Base-by-base conservation (phyloP, 1,284 basidiomycete species). In the Athelia psychrophila region DNA sequence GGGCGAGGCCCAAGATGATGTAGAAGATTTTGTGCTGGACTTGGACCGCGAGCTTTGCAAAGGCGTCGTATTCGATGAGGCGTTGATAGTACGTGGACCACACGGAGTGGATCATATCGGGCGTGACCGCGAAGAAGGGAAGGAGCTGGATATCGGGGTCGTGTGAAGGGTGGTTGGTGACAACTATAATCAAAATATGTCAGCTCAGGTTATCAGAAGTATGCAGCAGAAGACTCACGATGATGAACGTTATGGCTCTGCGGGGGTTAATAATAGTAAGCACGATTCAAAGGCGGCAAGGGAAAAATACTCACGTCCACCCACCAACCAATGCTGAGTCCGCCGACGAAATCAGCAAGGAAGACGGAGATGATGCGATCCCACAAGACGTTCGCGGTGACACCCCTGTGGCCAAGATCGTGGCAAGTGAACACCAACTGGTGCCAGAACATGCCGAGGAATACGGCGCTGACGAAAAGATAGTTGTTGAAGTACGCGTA, bases 161-260 rank as follows among this genome's bases (percentile, higher is more conserved):
- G 70, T 99, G 97, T 54, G 96, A 91, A 3, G 95, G 95, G 63
- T 98, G 95, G 64, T 99, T 99, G 30, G 96, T 93, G 52, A 98
- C 93, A 49, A 98, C 92, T 94, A 57, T 15, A 27, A 51, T 13
- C 5, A 30, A 51, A 33, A 50, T 40, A 23, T 56, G 59, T 50
- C 33, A 58, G 48, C 51, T 8, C 53, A 53, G 36, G 48, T 45
- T 38, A 27, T 53, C 18, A 13, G 27, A 2, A 23, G 16, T 35
- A 58, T 50, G 20, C 23, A 27, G 51, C 48, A 45, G 51, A 5
- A 30, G 50, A 76, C 83, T 75, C 66, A 87, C 84, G 79, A 73
- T 99, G 96, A 74, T 99, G 96, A 48, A 97, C 85, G 63, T 99
- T 98, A 70, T 99, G 96, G 66, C 96, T 98, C 91, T 95, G 54